Percentiles rank a stretch among this genome's conserved stretches.
These are phyloP conservation scores for Chlamydomonas schloesseri DNA, from an alignment of 139 green algal species.

Conservation along the genomic window DNA sequence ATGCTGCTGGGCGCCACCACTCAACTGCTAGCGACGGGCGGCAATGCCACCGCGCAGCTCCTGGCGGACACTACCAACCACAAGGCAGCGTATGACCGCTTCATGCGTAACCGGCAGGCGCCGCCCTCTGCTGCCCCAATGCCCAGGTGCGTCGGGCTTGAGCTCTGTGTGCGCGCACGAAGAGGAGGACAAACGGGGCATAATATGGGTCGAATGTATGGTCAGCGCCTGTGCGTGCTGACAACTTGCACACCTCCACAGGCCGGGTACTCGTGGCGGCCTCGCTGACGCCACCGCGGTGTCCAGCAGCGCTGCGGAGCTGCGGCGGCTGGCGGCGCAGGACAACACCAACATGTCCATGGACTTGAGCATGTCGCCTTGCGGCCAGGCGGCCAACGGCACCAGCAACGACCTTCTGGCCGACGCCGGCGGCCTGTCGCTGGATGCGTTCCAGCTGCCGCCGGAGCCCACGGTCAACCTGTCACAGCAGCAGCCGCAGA, in stretches of 20 bases:
- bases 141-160: background rate
- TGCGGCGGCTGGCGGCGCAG: background rate
- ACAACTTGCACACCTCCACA: background rate
- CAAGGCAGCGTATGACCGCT: conserved; percentile 2
- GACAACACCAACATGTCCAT: conserved; percentile 23
- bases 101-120: background rate
- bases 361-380: background rate
- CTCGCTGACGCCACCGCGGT: background rate
- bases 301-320: conserved; percentile 17
- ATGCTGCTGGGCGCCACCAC: conserved; percentile 25
- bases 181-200: no score
- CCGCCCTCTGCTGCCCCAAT: background rate
- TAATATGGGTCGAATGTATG: no score
- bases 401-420: conserved; percentile 27
- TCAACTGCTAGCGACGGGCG: background rate
- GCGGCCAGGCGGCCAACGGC: background rate
- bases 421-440: conserved; percentile 48
- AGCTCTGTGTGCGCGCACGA: no score
- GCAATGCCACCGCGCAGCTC: conserved; percentile 62
- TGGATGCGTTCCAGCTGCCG: conserved; percentile 69
- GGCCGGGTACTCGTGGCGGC: background rate
- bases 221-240: no score
- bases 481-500: conserved; percentile 5
- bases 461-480: conserved; percentile 56
- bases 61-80: conserved; percentile 71